phyloP scores from a whole-genome alignment of 2,329 filamentous ascomycete species.

The Aureobasidium pullulans region DNA sequence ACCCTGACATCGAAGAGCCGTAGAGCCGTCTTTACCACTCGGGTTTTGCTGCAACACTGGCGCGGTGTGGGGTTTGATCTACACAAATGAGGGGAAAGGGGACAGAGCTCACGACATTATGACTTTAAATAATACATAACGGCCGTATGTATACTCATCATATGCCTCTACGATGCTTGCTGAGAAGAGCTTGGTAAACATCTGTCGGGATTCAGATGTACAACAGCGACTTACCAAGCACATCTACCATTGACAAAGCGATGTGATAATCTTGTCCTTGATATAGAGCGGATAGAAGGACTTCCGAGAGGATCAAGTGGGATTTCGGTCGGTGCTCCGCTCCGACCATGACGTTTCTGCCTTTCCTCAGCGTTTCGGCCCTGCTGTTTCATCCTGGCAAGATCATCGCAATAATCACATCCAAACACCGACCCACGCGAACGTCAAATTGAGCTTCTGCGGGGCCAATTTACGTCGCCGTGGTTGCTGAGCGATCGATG shows the following conservation, averaged over 20 bases:
- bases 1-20: conserved; percentile 1
- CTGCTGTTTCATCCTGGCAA: neutral
- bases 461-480: neutral
- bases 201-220: neutral
- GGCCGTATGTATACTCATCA: neutral
- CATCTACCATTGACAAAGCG: neutral
- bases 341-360: neutral
- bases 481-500: neutral
- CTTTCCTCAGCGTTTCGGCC: neutral
- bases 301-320: neutral
- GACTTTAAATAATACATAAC: neutral
- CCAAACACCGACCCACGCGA: neutral
- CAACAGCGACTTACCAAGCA: neutral
- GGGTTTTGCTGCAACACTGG: neutral
- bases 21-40: neutral
- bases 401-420: neutral
- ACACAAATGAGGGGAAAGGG: neutral
- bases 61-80: conserved; percentile 4
- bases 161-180: neutral
- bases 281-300: neutral
- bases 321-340: neutral
- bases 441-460: neutral
- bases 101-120: neutral
- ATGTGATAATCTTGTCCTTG: neutral
- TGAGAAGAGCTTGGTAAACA: neutral